Conservation (phyloP, 2,329 filamentous ascomycete genomes). For the Talaromyces atroroseus region DNA sequence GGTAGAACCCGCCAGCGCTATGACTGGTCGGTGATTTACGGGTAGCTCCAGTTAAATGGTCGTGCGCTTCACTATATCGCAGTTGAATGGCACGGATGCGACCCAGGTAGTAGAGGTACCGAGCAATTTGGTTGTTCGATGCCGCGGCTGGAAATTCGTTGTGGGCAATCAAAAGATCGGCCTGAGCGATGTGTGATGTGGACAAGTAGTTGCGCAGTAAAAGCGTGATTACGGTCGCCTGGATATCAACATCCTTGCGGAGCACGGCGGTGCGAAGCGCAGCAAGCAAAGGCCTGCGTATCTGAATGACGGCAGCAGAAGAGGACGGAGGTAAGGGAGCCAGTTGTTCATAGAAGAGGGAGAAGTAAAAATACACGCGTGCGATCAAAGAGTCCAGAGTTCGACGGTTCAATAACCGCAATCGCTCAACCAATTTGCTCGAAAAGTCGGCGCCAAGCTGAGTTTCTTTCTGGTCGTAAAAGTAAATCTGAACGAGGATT, state of each 20-base stretch:
- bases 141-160: constrained; percentile 91
- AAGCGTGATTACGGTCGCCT: constrained; percentile 90
- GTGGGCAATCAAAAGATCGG: constrained; percentile 90
- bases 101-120: constrained; percentile 95
- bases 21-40: constrained; percentile 88
- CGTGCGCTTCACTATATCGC: constrained; percentile 93
- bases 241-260: constrained; percentile 94
- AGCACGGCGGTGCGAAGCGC: constrained; percentile 92
- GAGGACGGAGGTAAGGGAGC: constrained; percentile 82
- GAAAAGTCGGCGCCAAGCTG: constrained; percentile 82
- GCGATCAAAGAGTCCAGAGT: constrained; percentile 90
- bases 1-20: constrained; percentile 88
- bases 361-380: constrained; percentile 97
- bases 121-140: constrained; percentile 95
- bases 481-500: constrained; percentile 78
- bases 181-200: constrained; percentile 94
- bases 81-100: constrained; percentile 95
- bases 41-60: constrained; percentile 86
- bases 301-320: constrained; percentile 77
- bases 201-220: constrained; percentile 92
- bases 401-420: constrained; percentile 84
- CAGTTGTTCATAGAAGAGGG: constrained; percentile 88
- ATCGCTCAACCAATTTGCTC: constrained; percentile 70
- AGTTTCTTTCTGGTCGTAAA: constrained; percentile 79
- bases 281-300: constrained; percentile 78